Evolutionary conservation across 441 rosid species (phyloP).

Genomic region (Biscutella laevigata): DNA sequence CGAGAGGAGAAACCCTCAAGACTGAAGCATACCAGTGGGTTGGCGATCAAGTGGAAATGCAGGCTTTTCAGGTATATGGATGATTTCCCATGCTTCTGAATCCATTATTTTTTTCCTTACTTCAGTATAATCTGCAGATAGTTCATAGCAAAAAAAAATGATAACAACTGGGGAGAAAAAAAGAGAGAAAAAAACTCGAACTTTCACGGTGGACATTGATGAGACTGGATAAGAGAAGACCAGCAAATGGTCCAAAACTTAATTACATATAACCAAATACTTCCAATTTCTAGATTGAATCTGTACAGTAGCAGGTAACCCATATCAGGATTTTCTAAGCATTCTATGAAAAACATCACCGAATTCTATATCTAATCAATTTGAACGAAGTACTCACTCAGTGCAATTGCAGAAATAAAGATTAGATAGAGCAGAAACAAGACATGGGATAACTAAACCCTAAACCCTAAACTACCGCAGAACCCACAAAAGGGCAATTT

Average conservation of each 20-base stretch:
- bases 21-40: conserved; percentile 43
- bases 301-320: background rate
- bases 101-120: conserved; percentile 1
- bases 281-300: background rate
- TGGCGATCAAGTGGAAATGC: conserved; percentile 40
- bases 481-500: too few relatives aligned
- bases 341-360: too few relatives aligned
- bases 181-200: background rate
- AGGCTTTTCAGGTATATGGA: conserved; percentile 49
- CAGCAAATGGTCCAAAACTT: background rate
- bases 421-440: too few relatives aligned
- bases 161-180: background rate
- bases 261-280: background rate
- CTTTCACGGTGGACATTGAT: background rate
- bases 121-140: background rate
- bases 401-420: too few relatives aligned
- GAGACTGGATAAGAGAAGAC: background rate
- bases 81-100: conserved; percentile 31
- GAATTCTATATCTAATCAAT: too few relatives aligned
- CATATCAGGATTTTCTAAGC: too few relatives aligned
- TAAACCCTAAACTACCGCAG: too few relatives aligned
- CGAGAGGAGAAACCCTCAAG: background rate
- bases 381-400: too few relatives aligned
- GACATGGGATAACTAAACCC: too few relatives aligned
- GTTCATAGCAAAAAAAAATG: background rate